A percentile compares a stretch with the other conserved stretches of the same genome.
Evolutionary conservation across 371 early-diverging fungal genomes (phyloP).

Genomic region (Syncephalastrum sp.): DNA sequence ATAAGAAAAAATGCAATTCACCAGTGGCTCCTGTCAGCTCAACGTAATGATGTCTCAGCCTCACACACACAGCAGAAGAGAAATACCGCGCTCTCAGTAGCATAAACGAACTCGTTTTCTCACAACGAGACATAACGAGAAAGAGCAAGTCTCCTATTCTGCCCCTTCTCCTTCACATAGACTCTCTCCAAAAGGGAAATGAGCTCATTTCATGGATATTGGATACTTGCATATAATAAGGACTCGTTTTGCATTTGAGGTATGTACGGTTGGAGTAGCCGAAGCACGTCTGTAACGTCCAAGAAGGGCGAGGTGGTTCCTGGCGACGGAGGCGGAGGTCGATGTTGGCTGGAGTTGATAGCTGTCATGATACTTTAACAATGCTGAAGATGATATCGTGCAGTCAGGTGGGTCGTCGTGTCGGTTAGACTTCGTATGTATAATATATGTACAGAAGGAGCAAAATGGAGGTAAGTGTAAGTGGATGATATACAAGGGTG

Average conservation of each 20-base stretch:
- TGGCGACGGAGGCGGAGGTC: slow-evolving; percentile 1
- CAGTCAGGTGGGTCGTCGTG: too few relatives aligned
- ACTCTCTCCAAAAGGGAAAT: too few relatives aligned
- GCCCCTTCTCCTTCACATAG: too few relatives aligned
- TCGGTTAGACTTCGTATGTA: too few relatives aligned
- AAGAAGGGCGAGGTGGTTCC: slow-evolving; percentile 2
- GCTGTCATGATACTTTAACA: too few relatives aligned
- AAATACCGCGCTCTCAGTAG: not conserved
- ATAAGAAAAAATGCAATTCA: not conserved
- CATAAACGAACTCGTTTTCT: too few relatives aligned
- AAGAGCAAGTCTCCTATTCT: too few relatives aligned
- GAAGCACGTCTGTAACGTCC: slow-evolving; percentile 17
- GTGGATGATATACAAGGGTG: not conserved
- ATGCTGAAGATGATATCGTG: too few relatives aligned
- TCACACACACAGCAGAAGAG: not conserved
- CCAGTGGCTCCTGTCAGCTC: not conserved
- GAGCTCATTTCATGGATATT: too few relatives aligned
- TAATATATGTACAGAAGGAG: slow-evolving; percentile 2
- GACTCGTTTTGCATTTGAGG: slow-evolving; percentile 21
- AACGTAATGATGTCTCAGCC: not conserved
- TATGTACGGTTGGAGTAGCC: slow-evolving; percentile 16
- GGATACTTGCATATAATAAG: slow-evolving; percentile 23
- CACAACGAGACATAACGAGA: too few relatives aligned
- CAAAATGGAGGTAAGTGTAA: not conserved
- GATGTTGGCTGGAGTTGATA: too few relatives aligned